phyloP scores from a whole-genome alignment of 2,329 filamentous ascomycete species.

The Aspergillus persii region DNA sequence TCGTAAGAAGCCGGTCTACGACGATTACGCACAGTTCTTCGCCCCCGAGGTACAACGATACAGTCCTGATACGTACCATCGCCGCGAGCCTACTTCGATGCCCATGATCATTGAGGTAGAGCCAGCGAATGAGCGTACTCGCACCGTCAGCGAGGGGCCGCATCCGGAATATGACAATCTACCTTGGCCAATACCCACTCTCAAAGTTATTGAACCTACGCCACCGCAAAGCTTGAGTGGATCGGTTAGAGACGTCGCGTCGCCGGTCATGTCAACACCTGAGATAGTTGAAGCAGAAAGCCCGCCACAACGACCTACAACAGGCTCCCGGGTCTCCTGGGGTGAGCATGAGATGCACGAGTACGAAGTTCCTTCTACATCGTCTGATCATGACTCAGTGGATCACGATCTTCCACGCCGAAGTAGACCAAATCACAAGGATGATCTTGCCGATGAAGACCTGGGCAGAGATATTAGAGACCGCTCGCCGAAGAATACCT shows the following conservation, averaged over 20 bases:
- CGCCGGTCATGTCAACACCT: constrained; percentile 32
- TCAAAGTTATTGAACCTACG: constrained; percentile 59
- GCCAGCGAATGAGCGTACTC: constrained; percentile 24
- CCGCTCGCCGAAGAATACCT: constrained; percentile 3
- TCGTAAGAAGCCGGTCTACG: constrained; percentile 36
- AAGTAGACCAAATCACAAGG: not conserved
- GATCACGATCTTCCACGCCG: constrained; percentile 19
- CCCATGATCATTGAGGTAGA: constrained; percentile 33
- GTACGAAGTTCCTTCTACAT: constrained; percentile 61
- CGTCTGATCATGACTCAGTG: constrained; percentile 33
- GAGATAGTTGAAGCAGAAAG: constrained; percentile 46
- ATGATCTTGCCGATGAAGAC: not conserved
- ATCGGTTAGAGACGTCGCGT: constrained; percentile 32
- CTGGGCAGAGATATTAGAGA: not conserved
- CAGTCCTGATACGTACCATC: constrained; percentile 37
- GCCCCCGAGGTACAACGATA: constrained; percentile 40
- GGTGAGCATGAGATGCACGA: constrained; percentile 64
- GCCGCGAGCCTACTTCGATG: constrained; percentile 19
- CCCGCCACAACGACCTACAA: constrained; percentile 44
- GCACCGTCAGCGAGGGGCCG: constrained; percentile 12
- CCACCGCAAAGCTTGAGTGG: constrained; percentile 51
- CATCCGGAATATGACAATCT: constrained; percentile 21
- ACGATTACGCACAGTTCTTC: constrained; percentile 45
- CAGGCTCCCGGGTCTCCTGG: constrained; percentile 61
- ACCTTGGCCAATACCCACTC: constrained; percentile 50